Evolutionary conservation across 495 filamentous ascomycete genomes (phyloP).

Genomic region (Hypoxylon fragiforme): DNA sequence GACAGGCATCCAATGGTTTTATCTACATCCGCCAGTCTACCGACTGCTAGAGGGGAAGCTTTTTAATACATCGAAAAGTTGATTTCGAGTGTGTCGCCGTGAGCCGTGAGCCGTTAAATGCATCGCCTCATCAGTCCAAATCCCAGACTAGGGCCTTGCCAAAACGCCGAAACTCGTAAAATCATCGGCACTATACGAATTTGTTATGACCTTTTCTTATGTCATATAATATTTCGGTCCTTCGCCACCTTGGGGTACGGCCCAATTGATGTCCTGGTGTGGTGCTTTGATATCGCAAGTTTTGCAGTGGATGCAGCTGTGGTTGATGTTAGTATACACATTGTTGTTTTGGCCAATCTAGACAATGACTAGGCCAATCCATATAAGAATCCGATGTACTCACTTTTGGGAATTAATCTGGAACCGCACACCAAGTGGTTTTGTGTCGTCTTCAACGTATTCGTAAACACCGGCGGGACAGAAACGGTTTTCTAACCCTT

Average conservation of each 20-base stretch:
- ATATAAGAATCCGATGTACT: slow-evolving; percentile 44
- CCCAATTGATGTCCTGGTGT: slow-evolving; percentile 95
- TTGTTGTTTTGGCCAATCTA: background rate
- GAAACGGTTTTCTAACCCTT: slow-evolving; percentile 96
- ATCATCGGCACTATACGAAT: background rate
- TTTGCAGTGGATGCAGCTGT: slow-evolving; percentile 97
- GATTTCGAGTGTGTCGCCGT: slow-evolving; percentile 26
- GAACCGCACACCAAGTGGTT: slow-evolving; percentile 84
- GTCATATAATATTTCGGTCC: slow-evolving; percentile 97
- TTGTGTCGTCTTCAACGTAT: slow-evolving; percentile 88
- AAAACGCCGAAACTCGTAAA: slow-evolving; percentile 4
- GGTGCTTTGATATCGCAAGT: slow-evolving; percentile 99
- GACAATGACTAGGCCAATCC: background rate
- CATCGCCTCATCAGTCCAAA: background rate
- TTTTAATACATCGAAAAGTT: slow-evolving; percentile 25
- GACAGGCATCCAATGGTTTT: background rate
- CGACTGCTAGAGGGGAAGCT: background rate
- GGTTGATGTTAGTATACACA: slow-evolving; percentile 10
- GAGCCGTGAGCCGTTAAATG: slow-evolving; percentile 7
- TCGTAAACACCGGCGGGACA: slow-evolving; percentile 99
- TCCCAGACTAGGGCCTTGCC: background rate
- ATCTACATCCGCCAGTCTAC: background rate
- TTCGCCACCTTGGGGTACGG: slow-evolving; percentile 92
- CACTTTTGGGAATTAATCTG: slow-evolving; percentile 98
- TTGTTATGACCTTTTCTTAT: slow-evolving; percentile 38